Evolutionary conservation across 257 asterid species (phyloP).

Genomic region (Salvia rosmarinus): DNA sequence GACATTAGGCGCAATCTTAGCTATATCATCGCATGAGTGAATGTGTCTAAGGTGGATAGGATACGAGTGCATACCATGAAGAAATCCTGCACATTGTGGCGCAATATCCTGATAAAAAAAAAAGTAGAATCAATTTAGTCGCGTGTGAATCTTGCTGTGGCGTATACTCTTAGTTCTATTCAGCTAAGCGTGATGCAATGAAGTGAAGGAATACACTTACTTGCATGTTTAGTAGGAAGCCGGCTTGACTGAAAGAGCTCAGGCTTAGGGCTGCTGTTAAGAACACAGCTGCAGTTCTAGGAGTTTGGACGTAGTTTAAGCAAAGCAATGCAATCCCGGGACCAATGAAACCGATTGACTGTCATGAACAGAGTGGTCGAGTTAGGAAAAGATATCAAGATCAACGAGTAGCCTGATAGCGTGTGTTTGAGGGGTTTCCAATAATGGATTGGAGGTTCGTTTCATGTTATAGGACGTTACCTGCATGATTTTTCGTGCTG

Average conservation of each 20-base stretch:
- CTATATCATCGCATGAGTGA: too few species aligned
- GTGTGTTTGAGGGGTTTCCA: too few species aligned
- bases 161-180: too few species aligned
- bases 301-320: slow-evolving; percentile 76
- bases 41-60: too few species aligned
- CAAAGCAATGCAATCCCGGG: slow-evolving; percentile 83
- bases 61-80: too few species aligned
- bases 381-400: too few species aligned
- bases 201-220: slow-evolving; percentile 49
- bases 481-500: slow-evolving; percentile 89
- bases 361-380: slow-evolving; percentile 20
- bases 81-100: slow-evolving; percentile 80
- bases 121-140: background rate
- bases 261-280: slow-evolving; percentile 74
- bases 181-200: too few species aligned
- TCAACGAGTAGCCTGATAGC: too few species aligned
- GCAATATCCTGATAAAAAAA: slow-evolving; percentile 76
- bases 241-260: slow-evolving; percentile 95
- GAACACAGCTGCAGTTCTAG: slow-evolving; percentile 61
- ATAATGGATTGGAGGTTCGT: background rate
- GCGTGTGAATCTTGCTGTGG: too few species aligned
- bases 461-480: too few species aligned
- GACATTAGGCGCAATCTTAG: too few species aligned
- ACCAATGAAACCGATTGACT: slow-evolving; percentile 92
- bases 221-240: slow-evolving; percentile 86